A percentile compares a stretch with the other conserved stretches of the same genome.
These are phyloP conservation scores for Calonectria ilicicola DNA, from an alignment of 2,329 filamentous ascomycete genomes.

Conservation along the genomic window DNA sequence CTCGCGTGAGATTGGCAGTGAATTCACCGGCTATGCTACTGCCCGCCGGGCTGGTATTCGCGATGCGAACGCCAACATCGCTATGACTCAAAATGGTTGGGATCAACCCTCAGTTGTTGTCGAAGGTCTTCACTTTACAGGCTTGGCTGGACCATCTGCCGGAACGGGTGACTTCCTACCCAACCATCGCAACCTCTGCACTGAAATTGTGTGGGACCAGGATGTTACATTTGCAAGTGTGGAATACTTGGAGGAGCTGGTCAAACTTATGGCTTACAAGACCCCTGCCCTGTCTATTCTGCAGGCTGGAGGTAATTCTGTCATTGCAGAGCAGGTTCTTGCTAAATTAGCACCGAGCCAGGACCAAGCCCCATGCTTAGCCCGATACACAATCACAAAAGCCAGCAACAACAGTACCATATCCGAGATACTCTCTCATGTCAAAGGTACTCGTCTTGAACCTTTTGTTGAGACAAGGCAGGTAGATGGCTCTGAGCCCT, in stretches of 20 bases:
- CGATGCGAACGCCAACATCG: conserved; percentile 56
- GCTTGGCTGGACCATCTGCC: conserved; percentile 44
- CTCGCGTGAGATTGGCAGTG: conserved; percentile 44
- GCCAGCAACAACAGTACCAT: conserved; percentile 4
- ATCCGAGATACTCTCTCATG: conserved; percentile 5
- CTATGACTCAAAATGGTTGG: conserved; percentile 53
- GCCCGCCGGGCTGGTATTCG: conserved; percentile 50
- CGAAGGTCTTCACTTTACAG: conserved; percentile 58
- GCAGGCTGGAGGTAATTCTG: conserved; percentile 48
- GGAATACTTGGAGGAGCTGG: conserved; percentile 38
- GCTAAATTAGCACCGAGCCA: conserved; percentile 35
- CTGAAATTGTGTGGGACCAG: conserved; percentile 60
- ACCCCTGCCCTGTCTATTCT: conserved; percentile 53
- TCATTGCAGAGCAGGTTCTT: conserved; percentile 41
- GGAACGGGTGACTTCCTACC: conserved; percentile 55
- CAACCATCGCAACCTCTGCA: conserved; percentile 62
- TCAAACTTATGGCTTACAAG: conserved; percentile 53
- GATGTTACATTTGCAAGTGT: conserved; percentile 46
- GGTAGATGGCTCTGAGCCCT: conserved; percentile 33
- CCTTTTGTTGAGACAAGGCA: conserved; percentile 45
- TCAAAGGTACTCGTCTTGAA: conserved; percentile 31
- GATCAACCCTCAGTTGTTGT: conserved; percentile 54
- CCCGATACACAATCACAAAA: conserved; percentile 48
- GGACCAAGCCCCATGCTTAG: conserved; percentile 47
- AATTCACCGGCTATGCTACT: conserved; percentile 57